Percentiles rank a stretch among this genome's conserved stretches.
Conservation (phyloP, 2,329 filamentous ascomycete species). For the Polychaeton citri region DNA sequence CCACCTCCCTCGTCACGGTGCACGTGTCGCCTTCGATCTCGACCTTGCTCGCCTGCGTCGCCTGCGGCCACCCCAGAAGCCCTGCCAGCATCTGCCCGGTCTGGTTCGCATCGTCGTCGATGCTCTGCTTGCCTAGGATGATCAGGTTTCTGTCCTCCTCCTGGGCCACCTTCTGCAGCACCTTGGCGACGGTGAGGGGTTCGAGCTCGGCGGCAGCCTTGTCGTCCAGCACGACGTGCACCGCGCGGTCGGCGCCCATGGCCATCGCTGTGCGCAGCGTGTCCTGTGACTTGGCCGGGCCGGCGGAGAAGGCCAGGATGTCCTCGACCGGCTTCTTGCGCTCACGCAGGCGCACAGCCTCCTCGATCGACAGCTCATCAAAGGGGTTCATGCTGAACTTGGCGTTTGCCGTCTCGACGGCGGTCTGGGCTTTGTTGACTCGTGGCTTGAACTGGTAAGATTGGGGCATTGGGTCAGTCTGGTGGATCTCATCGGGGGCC, state of each 20-base stretch:
- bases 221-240: slow-evolving; percentile 53
- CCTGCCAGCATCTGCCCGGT: slow-evolving; percentile 97
- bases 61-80: slow-evolving; percentile 82
- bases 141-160: slow-evolving; percentile 83
- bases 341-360: slow-evolving; percentile 88
- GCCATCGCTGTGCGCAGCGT: slow-evolving; percentile 93
- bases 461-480: slow-evolving; percentile 1
- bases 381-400: slow-evolving; percentile 99
- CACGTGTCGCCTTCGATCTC: slow-evolving; percentile 59
- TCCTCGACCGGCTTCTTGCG: slow-evolving; percentile 67
- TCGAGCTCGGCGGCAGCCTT: slow-evolving; percentile 64
- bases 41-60: slow-evolving; percentile 81
- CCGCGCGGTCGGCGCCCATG: slow-evolving; percentile 87
- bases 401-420: slow-evolving; percentile 79
- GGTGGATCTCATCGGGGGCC: slow-evolving; percentile 1
- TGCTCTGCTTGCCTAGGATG: slow-evolving; percentile 92
- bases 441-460: slow-evolving; percentile 49
- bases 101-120: slow-evolving; percentile 91
- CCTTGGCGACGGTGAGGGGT: slow-evolving; percentile 81
- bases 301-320: slow-evolving; percentile 79
- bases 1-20: slow-evolving; percentile 79
- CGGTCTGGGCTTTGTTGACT: slow-evolving; percentile 62
- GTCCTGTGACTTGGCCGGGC: slow-evolving; percentile 76
- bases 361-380: slow-evolving; percentile 95
- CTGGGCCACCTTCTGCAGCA: slow-evolving; percentile 67